Evolutionary conservation across 2,329 filamentous ascomycete species (phyloP).

Genomic region (Botrytis tulipae): DNA sequence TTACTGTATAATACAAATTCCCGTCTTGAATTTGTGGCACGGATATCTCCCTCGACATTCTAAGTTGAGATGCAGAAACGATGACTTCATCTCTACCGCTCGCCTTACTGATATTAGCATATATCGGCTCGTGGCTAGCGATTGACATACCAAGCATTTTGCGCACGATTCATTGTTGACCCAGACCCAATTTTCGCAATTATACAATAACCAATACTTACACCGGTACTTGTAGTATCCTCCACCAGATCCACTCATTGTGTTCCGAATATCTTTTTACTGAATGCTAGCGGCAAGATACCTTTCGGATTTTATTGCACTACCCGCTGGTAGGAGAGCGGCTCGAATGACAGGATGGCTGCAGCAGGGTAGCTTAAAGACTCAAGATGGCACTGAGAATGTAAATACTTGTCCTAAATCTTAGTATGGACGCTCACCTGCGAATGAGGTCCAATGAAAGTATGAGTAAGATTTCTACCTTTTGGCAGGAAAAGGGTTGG

Average conservation of each 20-base stretch:
- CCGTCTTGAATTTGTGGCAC: constrained; percentile 49
- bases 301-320: constrained; percentile 12
- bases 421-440: not conserved
- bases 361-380: not conserved
- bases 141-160: constrained; percentile 48
- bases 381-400: not conserved
- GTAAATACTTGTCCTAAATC: not conserved
- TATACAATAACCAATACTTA: constrained; percentile 53
- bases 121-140: constrained; percentile 7
- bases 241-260: constrained; percentile 36
- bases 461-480: not conserved
- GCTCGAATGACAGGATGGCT: not conserved
- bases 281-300: constrained; percentile 38
- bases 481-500: not conserved
- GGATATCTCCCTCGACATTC: constrained; percentile 44
- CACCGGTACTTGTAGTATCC: constrained; percentile 52
- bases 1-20: constrained; percentile 48
- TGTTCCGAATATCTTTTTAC: constrained; percentile 28
- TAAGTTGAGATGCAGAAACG: constrained; percentile 10
- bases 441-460: not conserved
- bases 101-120: constrained; percentile 41
- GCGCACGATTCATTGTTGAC: constrained; percentile 51
- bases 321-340: constrained; percentile 10
- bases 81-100: constrained; percentile 46
- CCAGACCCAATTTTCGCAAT: constrained; percentile 55